A percentile compares a stretch with the other conserved stretches of the same genome.
phyloP scores from a whole-genome alignment of 1,284 basidiomycete species.

The Malassezia globosa region DNA sequence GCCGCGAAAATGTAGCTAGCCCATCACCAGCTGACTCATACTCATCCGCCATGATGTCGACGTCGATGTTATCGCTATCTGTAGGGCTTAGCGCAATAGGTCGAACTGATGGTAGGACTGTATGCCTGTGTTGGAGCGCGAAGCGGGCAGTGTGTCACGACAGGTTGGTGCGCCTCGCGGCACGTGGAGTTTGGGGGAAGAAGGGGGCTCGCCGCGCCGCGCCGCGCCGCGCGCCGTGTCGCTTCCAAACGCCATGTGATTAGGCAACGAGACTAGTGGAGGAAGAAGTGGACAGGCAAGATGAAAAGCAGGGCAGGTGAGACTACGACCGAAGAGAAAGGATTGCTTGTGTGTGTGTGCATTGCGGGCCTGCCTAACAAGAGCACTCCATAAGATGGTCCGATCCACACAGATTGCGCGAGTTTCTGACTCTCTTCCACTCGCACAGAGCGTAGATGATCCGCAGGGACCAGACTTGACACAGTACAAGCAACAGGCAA shows the following conservation, averaged over 20 bases:
- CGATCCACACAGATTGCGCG: constrained; percentile 43
- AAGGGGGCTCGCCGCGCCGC: not conserved
- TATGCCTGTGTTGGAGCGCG: no score
- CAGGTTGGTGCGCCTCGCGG: not conserved
- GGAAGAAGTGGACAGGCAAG: no score
- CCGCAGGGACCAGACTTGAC: constrained; percentile 75
- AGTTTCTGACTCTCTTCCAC: constrained; percentile 35
- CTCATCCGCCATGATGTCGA: not conserved
- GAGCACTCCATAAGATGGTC: constrained; percentile 27
- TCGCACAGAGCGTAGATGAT: constrained; percentile 45
- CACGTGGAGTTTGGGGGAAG: not conserved
- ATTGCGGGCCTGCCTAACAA: no score
- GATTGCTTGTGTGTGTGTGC: no score
- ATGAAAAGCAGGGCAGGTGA: no score
- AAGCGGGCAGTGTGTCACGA: not conserved
- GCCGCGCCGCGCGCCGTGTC: no score
- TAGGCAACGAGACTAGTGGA: no score
- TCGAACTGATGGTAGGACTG: no score
- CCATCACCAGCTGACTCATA: not conserved
- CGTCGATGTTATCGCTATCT: no score
- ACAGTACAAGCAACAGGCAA: constrained; percentile 96
- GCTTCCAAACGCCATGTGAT: no score
- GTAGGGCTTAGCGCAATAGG: not conserved
- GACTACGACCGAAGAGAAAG: no score
- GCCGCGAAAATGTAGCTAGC: constrained; percentile 55